phyloP scores from a whole-genome alignment of 768 basidiomycete genomes.

The Tylopilus cervinicoccineus region DNA sequence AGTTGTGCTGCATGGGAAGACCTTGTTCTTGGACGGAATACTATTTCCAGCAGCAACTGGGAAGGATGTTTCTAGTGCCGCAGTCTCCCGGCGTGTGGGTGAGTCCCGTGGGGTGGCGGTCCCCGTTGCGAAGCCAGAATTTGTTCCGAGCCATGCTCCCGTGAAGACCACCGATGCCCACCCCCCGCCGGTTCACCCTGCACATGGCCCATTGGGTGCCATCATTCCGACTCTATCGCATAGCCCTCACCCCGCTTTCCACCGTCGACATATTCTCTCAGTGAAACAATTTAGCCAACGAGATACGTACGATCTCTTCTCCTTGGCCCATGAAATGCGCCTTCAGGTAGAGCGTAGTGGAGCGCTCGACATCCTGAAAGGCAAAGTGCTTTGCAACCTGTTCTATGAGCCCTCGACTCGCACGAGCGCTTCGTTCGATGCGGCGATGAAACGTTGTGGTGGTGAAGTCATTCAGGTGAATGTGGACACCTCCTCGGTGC shows the following conservation, averaged over 20 bases:
- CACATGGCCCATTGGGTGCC: slow-evolving; percentile 9
- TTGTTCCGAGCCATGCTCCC: slow-evolving; percentile 29
- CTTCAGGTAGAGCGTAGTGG: slow-evolving; percentile 92
- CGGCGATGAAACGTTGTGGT: slow-evolving; percentile 98
- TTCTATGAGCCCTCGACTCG: slow-evolving; percentile 98
- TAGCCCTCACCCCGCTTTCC: slow-evolving; percentile 77
- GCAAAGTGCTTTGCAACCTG: slow-evolving; percentile 83
- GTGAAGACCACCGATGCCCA: slow-evolving; percentile 29
- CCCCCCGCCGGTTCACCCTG: slow-evolving; percentile 11
- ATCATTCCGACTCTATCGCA: slow-evolving; percentile 20
- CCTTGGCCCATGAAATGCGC: slow-evolving; percentile 94
- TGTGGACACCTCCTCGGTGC: slow-evolving; percentile 79
- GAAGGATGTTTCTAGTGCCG: slow-evolving; percentile 66
- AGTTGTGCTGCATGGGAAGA: slow-evolving; percentile 86
- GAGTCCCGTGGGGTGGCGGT: slow-evolving; percentile 26
- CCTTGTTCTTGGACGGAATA: slow-evolving; percentile 83
- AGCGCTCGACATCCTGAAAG: slow-evolving; percentile 82
- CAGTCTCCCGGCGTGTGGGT: slow-evolving; percentile 39
- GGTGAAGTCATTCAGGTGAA: slow-evolving; percentile 89
- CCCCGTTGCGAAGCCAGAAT: slow-evolving; percentile 24
- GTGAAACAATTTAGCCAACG: slow-evolving; percentile 90
- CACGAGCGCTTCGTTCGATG: slow-evolving; percentile 93
- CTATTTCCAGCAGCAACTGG: slow-evolving; percentile 58
- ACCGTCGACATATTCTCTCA: slow-evolving; percentile 87
- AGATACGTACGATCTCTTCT: slow-evolving; percentile 91